A percentile compares a stretch with the other conserved stretches of the same genome.
These are phyloP conservation scores for Moringa oleifera DNA, from an alignment of 345 rosid genomes.

Conservation along the genomic window DNA sequence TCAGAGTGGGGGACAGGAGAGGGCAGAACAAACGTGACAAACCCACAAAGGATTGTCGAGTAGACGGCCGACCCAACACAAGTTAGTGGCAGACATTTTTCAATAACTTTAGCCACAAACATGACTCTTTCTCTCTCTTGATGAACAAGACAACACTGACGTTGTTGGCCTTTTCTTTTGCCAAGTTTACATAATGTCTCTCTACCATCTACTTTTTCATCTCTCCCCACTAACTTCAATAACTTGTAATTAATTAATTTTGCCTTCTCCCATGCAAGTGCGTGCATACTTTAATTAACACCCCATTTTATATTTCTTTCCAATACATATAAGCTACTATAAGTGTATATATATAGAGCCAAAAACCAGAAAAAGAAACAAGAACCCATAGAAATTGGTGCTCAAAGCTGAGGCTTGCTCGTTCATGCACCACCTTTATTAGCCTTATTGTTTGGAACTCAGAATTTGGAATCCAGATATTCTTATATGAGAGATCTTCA, in stretches of 20 bases:
- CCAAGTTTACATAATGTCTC: neutral
- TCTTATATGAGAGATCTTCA: too few relatives aligned
- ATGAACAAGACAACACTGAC: constrained; percentile 19
- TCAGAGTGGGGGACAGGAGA: neutral
- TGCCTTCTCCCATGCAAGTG: constrained; percentile 17
- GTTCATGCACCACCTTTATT: too few relatives aligned
- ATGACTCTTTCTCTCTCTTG: neutral
- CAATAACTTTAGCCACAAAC: constrained; percentile 3
- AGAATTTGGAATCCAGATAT: too few relatives aligned
- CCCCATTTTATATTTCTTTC: too few relatives aligned
- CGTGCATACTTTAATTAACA: constrained; percentile 19
- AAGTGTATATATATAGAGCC: too few relatives aligned
- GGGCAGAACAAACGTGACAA: constrained; percentile 9
- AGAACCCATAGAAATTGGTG: too few relatives aligned
- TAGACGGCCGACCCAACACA: constrained; percentile 30
- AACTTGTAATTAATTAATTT: too few relatives aligned
- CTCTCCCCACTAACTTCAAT: too few relatives aligned
- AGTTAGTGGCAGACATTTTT: constrained; percentile 31
- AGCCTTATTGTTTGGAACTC: too few relatives aligned
- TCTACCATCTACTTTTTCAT: neutral
- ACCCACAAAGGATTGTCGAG: constrained; percentile 23
- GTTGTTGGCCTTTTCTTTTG: constrained; percentile 22
- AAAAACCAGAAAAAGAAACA: too few relatives aligned
- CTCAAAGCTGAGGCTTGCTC: too few relatives aligned
- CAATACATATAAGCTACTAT: too few relatives aligned